Conservation (phyloP, 169 alveolate genomes). For the Toxoplasma gondii region DNA sequence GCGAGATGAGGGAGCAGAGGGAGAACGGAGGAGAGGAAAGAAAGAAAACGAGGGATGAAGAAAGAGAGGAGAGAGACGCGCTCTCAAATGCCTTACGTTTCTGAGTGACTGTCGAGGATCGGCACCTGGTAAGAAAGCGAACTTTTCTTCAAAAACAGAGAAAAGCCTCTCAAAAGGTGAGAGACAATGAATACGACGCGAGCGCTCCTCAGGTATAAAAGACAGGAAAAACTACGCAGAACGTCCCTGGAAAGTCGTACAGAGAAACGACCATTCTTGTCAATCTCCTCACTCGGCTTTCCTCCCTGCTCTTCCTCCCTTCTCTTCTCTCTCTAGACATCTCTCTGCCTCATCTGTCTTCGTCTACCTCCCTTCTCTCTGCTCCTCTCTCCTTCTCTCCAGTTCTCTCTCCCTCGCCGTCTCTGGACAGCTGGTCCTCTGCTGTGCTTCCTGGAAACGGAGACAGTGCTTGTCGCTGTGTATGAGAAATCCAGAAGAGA, state of each 20-base stretch:
- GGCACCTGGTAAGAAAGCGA: too few relatives aligned
- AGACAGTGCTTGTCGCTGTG: neutral
- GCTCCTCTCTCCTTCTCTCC: neutral
- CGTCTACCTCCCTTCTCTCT: neutral
- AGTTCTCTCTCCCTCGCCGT: neutral
- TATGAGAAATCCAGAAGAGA: neutral
- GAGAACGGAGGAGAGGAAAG: neutral
- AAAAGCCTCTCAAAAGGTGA: too few relatives aligned
- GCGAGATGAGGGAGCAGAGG: neutral
- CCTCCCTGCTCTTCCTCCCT: neutral
- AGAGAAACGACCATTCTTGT: neutral
- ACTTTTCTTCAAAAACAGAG: too few relatives aligned
- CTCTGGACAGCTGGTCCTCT: neutral
- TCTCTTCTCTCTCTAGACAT: neutral
- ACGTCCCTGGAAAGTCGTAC: too few relatives aligned
- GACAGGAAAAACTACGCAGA: neutral
- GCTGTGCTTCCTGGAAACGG: too few relatives aligned
- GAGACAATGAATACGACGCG: neutral
- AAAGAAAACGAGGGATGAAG: neutral
- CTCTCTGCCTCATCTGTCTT: neutral
- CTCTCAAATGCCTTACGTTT: neutral
- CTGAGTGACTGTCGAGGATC: too few relatives aligned
- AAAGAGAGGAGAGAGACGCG: neutral
- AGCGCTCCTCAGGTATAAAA: neutral
- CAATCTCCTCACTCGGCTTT: neutral